phyloP scores from a whole-genome alignment of 169 alveolate genomes.

The Plasmodium blacklocki region DNA sequence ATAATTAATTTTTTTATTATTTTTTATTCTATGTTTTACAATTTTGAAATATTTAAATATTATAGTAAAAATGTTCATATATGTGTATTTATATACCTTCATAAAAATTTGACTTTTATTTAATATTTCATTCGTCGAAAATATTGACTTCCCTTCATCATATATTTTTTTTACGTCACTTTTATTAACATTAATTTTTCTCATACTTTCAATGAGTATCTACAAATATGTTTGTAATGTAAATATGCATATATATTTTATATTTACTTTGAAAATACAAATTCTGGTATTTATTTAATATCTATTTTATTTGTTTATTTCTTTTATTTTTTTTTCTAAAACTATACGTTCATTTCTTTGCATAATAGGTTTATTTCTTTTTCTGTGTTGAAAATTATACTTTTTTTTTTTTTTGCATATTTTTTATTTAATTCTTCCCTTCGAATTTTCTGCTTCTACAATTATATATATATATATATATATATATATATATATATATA shows the following conservation, averaged over 20 bases:
- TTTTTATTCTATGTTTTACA: too few relatives aligned
- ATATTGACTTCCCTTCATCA: conserved; percentile 65
- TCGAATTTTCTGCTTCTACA: conserved; percentile 67
- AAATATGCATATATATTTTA: neutral
- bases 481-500: too few relatives aligned
- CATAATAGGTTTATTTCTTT: conserved; percentile 35
- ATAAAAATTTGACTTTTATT: conserved; percentile 41
- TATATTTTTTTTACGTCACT: conserved; percentile 52
- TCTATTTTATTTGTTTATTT: neutral
- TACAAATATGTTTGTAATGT: neutral
- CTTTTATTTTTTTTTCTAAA: neutral
- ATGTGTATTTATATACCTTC: conserved; percentile 27
- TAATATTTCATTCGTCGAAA: conserved; percentile 42
- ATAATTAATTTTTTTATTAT: neutral
- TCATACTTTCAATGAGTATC: conserved; percentile 62
- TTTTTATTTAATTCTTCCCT: conserved; percentile 63
- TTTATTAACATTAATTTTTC: conserved; percentile 44
- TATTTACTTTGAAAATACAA: neutral
- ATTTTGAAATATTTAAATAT: neutral
- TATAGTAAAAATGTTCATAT: neutral
- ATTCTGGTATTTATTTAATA: too few relatives aligned
- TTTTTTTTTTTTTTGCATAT: conserved; percentile 69
- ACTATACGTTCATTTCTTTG: conserved; percentile 62
- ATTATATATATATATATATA: too few relatives aligned
- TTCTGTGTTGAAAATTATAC: conserved; percentile 27